phyloP scores from a whole-genome alignment of 148 eudicot genomes.

The Vaccinium corymbosum region DNA sequence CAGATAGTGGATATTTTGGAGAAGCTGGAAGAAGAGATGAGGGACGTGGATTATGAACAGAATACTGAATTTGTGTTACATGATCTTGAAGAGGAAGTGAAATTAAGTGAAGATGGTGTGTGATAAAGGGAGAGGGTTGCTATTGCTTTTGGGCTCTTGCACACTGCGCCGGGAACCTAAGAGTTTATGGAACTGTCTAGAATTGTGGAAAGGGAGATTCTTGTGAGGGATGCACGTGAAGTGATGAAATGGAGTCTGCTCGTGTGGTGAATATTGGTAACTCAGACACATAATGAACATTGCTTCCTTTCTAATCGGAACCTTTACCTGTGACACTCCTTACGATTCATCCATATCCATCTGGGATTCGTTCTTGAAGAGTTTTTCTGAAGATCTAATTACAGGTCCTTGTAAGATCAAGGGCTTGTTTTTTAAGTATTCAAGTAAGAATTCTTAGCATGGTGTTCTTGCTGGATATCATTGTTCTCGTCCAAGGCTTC shows the following conservation, averaged over 20 bases:
- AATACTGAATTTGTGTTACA: constrained; percentile 46
- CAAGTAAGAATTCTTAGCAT: neutral
- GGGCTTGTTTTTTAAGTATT: constrained; percentile 1
- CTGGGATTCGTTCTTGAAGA: neutral
- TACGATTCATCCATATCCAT: neutral
- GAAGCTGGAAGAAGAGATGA: constrained; percentile 52
- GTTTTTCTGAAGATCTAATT: neutral
- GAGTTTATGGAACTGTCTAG: constrained; percentile 45
- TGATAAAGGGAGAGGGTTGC: constrained; percentile 44
- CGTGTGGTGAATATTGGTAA: constrained; percentile 53
- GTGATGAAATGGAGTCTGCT: constrained; percentile 49
- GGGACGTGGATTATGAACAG: constrained; percentile 37
- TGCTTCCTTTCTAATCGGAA: neutral
- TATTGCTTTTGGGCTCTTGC: constrained; percentile 41
- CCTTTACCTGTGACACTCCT: neutral
- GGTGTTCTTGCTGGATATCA: neutral
- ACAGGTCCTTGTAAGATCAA: neutral
- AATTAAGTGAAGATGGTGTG: constrained; percentile 35
- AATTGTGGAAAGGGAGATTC: constrained; percentile 39
- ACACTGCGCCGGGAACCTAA: constrained; percentile 43
- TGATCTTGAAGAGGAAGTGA: constrained; percentile 41
- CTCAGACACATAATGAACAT: neutral
- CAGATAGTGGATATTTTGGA: constrained; percentile 32
- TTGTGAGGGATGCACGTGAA: constrained; percentile 46
- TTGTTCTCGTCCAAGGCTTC: neutral